Conservation (phyloP, 495 filamentous ascomycete species). For the Tuber umbilicatum region DNA sequence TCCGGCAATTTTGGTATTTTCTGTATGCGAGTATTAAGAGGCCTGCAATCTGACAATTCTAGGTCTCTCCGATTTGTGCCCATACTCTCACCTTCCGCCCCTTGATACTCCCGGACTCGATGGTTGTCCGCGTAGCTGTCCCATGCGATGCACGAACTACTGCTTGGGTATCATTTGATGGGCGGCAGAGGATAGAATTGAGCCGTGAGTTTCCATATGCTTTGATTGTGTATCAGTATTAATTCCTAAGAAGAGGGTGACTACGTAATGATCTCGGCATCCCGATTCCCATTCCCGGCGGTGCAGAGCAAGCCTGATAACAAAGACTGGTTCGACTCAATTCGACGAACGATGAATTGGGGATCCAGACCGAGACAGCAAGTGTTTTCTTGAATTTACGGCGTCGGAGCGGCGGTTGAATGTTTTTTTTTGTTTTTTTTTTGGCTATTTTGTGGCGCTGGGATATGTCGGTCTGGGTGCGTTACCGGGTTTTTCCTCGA, state of each 20-base stretch:
- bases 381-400: conserved; percentile 17
- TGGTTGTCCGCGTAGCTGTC: conserved; percentile 80
- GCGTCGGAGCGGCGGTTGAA: not conserved
- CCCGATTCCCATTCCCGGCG: conserved; percentile 91
- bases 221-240: not conserved
- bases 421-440: not conserved
- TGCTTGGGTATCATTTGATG: conserved; percentile 93
- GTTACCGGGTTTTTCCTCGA: not conserved
- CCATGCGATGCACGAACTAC: conserved; percentile 78
- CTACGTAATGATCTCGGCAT: conserved; percentile 87
- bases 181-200: conserved; percentile 88
- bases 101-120: conserved; percentile 95
- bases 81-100: conserved; percentile 95
- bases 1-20: conserved; percentile 70
- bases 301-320: conserved; percentile 61
- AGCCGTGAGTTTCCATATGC: conserved; percentile 43
- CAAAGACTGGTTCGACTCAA: conserved; percentile 90
- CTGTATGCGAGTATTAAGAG: not conserved
- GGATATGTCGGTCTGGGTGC: not conserved
- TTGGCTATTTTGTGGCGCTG: not conserved
- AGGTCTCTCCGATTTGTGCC: conserved; percentile 87
- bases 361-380: conserved; percentile 56
- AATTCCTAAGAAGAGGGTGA: conserved; percentile 57
- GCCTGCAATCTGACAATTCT: not conserved
- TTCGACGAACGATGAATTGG: conserved; percentile 84